Percentiles rank a stretch among this genome's conserved stretches.
Conservation (phyloP, 306 rosid species). For the Pyrus bretschneideri region DNA sequence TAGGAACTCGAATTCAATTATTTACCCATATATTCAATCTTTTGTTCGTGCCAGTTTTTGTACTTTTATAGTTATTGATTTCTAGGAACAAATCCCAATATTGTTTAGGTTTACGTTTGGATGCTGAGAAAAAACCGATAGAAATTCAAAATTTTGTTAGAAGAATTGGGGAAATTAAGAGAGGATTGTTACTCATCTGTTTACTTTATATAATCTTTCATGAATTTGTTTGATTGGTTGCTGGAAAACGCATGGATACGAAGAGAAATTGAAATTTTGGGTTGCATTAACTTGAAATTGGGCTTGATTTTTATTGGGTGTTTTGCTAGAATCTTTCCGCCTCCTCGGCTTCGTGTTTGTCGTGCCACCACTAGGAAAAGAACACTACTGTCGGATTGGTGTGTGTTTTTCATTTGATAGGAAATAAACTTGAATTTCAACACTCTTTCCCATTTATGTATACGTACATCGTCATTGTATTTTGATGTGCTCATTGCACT, state of each 20-base stretch:
- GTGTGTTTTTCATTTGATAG: neutral
- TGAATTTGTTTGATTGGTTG: neutral
- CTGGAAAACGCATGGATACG: neutral
- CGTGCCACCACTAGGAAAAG: neutral
- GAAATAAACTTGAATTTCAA: neutral
- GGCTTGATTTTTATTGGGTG: neutral
- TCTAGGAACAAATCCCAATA: neutral
- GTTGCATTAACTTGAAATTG: neutral
- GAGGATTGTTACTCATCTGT: neutral
- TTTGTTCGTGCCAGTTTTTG: neutral
- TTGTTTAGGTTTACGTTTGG: neutral
- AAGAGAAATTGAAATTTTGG: neutral
- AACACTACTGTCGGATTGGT: neutral
- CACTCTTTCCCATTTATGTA: too few relatives aligned
- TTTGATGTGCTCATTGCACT: neutral
- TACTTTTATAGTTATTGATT: neutral
- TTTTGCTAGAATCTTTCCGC: neutral
- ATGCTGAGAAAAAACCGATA: neutral
- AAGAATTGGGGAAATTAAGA: neutral
- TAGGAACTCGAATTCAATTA: neutral
- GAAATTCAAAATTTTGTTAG: neutral
- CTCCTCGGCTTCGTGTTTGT: neutral
- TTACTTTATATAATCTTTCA: neutral
- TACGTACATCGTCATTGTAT: neutral
- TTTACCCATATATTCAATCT: neutral